Conservation (phyloP, 148 eudicot genomes). For the Nyssa sinensis region DNA sequence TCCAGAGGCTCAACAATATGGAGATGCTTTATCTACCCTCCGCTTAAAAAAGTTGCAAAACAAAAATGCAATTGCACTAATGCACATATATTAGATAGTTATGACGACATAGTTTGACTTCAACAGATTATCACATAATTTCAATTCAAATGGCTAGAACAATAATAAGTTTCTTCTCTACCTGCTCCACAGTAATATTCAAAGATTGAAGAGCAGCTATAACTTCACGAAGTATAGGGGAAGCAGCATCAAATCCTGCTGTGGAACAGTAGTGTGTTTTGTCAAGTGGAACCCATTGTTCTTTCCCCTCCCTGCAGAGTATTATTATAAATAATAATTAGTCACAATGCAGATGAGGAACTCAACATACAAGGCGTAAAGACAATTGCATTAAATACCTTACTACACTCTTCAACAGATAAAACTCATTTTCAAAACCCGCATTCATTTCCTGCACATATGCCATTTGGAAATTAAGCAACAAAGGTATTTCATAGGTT, state of each 20-base stretch:
- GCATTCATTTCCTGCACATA: slow-evolving; percentile 80
- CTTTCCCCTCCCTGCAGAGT: slow-evolving; percentile 68
- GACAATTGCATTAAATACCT: slow-evolving; percentile 39
- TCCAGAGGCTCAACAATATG: background rate
- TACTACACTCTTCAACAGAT: slow-evolving; percentile 55
- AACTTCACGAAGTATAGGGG: slow-evolving; percentile 68
- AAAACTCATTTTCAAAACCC: slow-evolving; percentile 94
- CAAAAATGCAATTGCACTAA: background rate
- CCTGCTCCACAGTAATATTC: slow-evolving; percentile 85
- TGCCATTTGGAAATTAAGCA: slow-evolving; percentile 16
- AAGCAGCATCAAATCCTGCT: slow-evolving; percentile 79
- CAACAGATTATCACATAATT: too few relatives aligned
- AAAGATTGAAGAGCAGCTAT: slow-evolving; percentile 57
- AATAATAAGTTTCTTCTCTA: slow-evolving; percentile 18
- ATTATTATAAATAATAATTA: slow-evolving; percentile 4
- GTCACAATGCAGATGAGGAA: slow-evolving; percentile 12
- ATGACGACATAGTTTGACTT: background rate
- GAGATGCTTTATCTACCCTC: background rate
- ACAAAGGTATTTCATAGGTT: slow-evolving; percentile 8
- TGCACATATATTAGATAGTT: background rate
- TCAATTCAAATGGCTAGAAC: slow-evolving; percentile 3
- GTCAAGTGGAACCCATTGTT: slow-evolving; percentile 88
- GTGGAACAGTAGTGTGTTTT: slow-evolving; percentile 74
- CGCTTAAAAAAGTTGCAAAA: background rate
- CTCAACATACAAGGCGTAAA: background rate